Percentiles rank a stretch among this genome's conserved stretches.
Evolutionary conservation across 2,329 filamentous ascomycete genomes (phyloP).

Genomic region (Paraphoma chrysanthemicola): DNA sequence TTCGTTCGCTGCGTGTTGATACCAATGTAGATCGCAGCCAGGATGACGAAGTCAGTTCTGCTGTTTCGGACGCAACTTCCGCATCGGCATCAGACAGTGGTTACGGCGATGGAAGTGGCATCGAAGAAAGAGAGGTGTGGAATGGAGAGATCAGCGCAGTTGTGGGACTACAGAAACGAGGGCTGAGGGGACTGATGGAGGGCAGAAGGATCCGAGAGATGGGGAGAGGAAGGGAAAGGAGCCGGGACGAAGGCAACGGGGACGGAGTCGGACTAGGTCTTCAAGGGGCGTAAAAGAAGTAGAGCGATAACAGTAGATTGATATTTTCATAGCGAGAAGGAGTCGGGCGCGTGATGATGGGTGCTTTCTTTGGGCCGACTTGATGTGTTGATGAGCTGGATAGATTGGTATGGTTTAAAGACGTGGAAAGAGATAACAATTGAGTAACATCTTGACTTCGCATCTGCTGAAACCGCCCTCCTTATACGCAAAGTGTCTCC

Average conservation of each 20-base stretch:
- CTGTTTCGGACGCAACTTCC: slow-evolving; percentile 36
- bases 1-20: slow-evolving; percentile 57
- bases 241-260: slow-evolving; percentile 35
- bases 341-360: slow-evolving; percentile 6
- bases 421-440: background rate
- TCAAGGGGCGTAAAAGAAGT: slow-evolving; percentile 21
- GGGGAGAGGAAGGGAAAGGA: slow-evolving; percentile 49
- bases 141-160: slow-evolving; percentile 82
- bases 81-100: slow-evolving; percentile 42
- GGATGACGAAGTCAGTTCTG: slow-evolving; percentile 47
- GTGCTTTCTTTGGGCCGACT: background rate
- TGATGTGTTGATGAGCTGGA: background rate
- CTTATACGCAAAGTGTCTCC: too few species aligned
- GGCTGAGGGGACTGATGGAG: slow-evolving; percentile 92
- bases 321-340: slow-evolving; percentile 15
- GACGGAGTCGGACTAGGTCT: slow-evolving; percentile 39
- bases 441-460: too few species aligned
- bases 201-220: slow-evolving; percentile 84
- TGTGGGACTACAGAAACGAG: slow-evolving; percentile 93
- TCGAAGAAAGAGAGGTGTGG: slow-evolving; percentile 73
- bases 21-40: slow-evolving; percentile 51
- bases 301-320: slow-evolving; percentile 2
- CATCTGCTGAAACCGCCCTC: too few species aligned
- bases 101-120: slow-evolving; percentile 43
- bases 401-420: background rate